These are phyloP conservation scores for Candida parachauliodes DNA, from an alignment of 805 yeast species.

Conservation along the genomic window DNA sequence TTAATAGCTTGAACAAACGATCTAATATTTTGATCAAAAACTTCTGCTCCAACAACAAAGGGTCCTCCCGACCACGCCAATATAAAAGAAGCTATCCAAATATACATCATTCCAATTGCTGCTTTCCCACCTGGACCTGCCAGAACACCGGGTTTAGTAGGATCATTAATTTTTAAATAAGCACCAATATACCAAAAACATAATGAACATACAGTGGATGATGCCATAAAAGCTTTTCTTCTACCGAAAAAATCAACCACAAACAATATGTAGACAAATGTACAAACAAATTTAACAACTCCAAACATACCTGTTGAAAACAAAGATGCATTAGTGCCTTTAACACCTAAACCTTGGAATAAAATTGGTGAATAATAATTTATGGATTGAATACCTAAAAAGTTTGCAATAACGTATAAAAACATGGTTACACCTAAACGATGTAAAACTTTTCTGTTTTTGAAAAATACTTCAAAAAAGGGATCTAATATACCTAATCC, in stretches of 20 bases:
- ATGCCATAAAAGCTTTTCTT: slow-evolving; percentile 42
- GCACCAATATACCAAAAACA: slow-evolving; percentile 41
- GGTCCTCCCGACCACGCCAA: slow-evolving; percentile 42
- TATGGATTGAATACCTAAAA: slow-evolving; percentile 44
- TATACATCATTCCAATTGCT: slow-evolving; percentile 45
- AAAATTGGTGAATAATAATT: slow-evolving; percentile 56
- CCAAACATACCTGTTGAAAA: slow-evolving; percentile 50
- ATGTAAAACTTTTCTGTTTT: slow-evolving; percentile 41
- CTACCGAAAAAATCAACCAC: slow-evolving; percentile 53
- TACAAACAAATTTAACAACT: slow-evolving; percentile 48
- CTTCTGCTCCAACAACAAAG: slow-evolving; percentile 37
- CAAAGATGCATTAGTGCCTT: slow-evolving; percentile 34
- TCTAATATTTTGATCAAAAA: slow-evolving; percentile 38
- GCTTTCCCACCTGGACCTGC: slow-evolving; percentile 45
- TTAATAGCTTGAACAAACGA: slow-evolving; percentile 45
- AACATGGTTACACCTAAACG: slow-evolving; percentile 38
- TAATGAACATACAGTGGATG: slow-evolving; percentile 33
- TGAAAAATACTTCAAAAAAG: slow-evolving; percentile 22
- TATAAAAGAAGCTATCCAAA: slow-evolving; percentile 40
- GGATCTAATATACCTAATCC: slow-evolving; percentile 29
- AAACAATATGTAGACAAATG: slow-evolving; percentile 50
- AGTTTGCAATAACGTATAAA: slow-evolving; percentile 35
- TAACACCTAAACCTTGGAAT: slow-evolving; percentile 39
- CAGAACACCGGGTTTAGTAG: slow-evolving; percentile 31
- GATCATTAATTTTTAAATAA: slow-evolving; percentile 29